A percentile compares a stretch with the other conserved stretches of the same genome.
Conservation (phyloP, 495 filamentous ascomycete species). For the Lichina pygmaea region DNA sequence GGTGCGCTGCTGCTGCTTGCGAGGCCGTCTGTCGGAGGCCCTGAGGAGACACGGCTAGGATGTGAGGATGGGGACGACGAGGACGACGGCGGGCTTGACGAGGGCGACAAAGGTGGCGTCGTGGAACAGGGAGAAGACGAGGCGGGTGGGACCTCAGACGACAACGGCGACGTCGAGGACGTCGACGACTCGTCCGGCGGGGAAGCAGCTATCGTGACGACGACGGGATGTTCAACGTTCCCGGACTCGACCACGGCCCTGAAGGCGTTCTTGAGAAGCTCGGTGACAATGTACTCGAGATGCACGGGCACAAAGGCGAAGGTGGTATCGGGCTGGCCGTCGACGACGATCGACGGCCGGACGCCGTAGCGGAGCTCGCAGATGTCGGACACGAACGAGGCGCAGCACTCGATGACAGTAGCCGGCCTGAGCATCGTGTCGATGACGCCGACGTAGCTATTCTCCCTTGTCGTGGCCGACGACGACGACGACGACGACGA, state of each 20-base stretch:
- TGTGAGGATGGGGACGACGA: neutral
- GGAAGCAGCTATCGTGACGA: slow-evolving; percentile 76
- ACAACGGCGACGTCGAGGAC: no score
- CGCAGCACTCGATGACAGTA: slow-evolving; percentile 50
- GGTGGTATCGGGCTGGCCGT: slow-evolving; percentile 51
- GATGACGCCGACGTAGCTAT: slow-evolving; percentile 81
- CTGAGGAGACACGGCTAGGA: slow-evolving; percentile 2
- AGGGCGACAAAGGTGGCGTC: neutral
- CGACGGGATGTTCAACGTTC: slow-evolving; percentile 51
- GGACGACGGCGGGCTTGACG: neutral
- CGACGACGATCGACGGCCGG: slow-evolving; percentile 52
- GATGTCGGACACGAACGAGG: slow-evolving; percentile 76
- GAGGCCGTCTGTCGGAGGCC: slow-evolving; percentile 4
- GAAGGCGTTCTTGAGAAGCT: slow-evolving; percentile 92
- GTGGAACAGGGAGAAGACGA: neutral
- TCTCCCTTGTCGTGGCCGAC: slow-evolving; percentile 8
- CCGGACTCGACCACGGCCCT: slow-evolving; percentile 63
- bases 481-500: slow-evolving; percentile 5
- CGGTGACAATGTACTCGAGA: slow-evolving; percentile 87
- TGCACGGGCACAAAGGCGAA: slow-evolving; percentile 90
- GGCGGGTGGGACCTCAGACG: neutral
- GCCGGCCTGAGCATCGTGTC: slow-evolving; percentile 76
- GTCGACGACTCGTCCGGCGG: slow-evolving; percentile 18
- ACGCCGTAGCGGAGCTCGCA: slow-evolving; percentile 92
- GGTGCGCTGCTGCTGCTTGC: slow-evolving; percentile 18